phyloP scores from a whole-genome alignment of 208 protist genomes.

The Leishmania guyanensis region DNA sequence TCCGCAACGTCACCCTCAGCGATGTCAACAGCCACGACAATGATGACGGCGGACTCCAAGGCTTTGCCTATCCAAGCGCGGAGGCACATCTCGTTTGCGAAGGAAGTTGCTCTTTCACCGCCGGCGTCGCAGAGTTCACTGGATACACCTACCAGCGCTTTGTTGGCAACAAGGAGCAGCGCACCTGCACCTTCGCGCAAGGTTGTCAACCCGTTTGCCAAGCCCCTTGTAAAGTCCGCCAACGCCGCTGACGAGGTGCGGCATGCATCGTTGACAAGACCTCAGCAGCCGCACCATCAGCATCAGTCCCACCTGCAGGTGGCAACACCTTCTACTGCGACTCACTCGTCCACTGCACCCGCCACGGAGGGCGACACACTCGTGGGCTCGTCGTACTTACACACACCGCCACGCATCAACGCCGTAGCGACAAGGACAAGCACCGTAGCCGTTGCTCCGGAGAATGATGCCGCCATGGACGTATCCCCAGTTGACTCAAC shows the following conservation, averaged over 20 bases:
- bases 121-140: neutral
- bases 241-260: neutral
- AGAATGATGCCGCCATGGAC: slow-evolving; percentile 12
- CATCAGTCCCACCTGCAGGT: slow-evolving; percentile 8
- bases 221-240: slow-evolving; percentile 1
- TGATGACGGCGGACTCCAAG: slow-evolving; percentile 6
- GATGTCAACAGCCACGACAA: slow-evolving; percentile 13
- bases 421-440: neutral
- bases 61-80: slow-evolving; percentile 13
- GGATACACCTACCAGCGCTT: neutral
- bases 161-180: neutral
- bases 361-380: neutral
- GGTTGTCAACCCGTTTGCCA: slow-evolving; percentile 50
- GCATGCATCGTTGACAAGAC: neutral
- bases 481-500: neutral
- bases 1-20: slow-evolving; percentile 6
- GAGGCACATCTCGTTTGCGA: slow-evolving; percentile 34
- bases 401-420: slow-evolving; percentile 24
- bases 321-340: neutral
- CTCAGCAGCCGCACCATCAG: neutral
- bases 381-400: slow-evolving; percentile 20
- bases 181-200: slow-evolving; percentile 11
- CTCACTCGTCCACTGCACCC: neutral
- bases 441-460: neutral
- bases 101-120: neutral